Conservation (phyloP, 257 asterid genomes). For the Solanum sejunctum region DNA sequence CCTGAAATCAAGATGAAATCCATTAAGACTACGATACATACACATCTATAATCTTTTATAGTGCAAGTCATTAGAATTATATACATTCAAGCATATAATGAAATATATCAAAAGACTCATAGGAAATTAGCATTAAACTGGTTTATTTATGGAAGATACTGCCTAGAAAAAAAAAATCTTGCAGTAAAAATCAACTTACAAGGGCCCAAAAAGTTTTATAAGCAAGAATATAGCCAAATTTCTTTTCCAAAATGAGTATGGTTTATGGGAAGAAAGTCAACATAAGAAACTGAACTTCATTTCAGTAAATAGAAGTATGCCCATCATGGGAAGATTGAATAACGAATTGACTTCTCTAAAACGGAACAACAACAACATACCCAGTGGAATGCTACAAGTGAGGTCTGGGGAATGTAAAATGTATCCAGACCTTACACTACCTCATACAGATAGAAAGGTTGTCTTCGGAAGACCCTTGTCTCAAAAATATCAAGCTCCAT, state of each 20-base stretch:
- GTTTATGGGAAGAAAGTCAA: not conserved
- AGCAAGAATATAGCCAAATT: not conserved
- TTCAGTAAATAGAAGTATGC: not conserved
- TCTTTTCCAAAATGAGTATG: not conserved
- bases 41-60: not conserved
- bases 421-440: no score
- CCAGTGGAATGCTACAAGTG: no score
- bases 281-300: not conserved
- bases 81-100: not conserved
- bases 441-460: no score
- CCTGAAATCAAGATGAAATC: slow-evolving; percentile 26
- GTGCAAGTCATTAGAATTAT: not conserved
- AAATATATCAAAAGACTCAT: not conserved
- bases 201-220: not conserved
- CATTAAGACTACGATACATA: not conserved
- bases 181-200: not conserved
- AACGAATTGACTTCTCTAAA: not conserved
- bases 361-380: no score
- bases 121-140: not conserved
- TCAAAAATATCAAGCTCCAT: no score
- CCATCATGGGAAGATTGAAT: not conserved
- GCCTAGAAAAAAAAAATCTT: not conserved
- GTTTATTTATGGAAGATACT: not conserved
- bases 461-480: no score
- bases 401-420: no score